phyloP scores from a whole-genome alignment of 2,329 filamentous ascomycete species.

The Sordariomycetes sp. region DNA sequence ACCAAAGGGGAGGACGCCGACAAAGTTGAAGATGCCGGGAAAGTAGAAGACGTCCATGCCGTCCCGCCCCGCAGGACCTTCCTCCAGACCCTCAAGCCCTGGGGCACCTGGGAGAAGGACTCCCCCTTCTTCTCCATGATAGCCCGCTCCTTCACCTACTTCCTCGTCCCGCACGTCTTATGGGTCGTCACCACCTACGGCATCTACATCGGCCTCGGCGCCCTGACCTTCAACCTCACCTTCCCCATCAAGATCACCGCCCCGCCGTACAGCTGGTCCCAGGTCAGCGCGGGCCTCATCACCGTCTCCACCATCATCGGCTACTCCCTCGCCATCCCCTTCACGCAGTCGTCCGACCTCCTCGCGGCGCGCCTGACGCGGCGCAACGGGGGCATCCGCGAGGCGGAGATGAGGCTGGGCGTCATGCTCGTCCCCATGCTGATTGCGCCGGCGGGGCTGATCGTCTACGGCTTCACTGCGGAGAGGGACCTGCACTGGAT shows the following conservation, averaged over 20 bases:
- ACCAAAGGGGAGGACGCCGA: background rate
- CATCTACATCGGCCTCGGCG: slow-evolving; percentile 25
- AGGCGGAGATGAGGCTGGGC: slow-evolving; percentile 35
- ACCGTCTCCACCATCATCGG: slow-evolving; percentile 20
- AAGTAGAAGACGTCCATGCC: background rate
- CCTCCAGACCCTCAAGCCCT: slow-evolving; percentile 28
- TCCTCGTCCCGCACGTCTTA: slow-evolving; percentile 33
- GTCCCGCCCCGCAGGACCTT: slow-evolving; percentile 28
- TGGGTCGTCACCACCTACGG: slow-evolving; percentile 33
- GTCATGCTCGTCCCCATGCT: slow-evolving; percentile 25
- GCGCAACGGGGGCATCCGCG: slow-evolving; percentile 31
- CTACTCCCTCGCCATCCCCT: slow-evolving; percentile 27
- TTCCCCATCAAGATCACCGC: slow-evolving; percentile 34
- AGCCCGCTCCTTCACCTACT: slow-evolving; percentile 32
- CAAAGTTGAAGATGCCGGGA: background rate
- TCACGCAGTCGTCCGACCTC: slow-evolving; percentile 28
- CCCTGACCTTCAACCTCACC: slow-evolving; percentile 35
- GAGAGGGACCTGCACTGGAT: slow-evolving; percentile 29
- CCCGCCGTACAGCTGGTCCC: slow-evolving; percentile 32
- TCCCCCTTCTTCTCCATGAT: slow-evolving; percentile 33
- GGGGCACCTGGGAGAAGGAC: slow-evolving; percentile 28
- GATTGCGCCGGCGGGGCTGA: slow-evolving; percentile 26
- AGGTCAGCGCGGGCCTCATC: slow-evolving; percentile 32
- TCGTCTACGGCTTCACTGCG: slow-evolving; percentile 28
- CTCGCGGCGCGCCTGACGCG: slow-evolving; percentile 31